Evolutionary conservation across 495 filamentous ascomycete species (phyloP).

Genomic region (Talaromyces trachyspermus): DNA sequence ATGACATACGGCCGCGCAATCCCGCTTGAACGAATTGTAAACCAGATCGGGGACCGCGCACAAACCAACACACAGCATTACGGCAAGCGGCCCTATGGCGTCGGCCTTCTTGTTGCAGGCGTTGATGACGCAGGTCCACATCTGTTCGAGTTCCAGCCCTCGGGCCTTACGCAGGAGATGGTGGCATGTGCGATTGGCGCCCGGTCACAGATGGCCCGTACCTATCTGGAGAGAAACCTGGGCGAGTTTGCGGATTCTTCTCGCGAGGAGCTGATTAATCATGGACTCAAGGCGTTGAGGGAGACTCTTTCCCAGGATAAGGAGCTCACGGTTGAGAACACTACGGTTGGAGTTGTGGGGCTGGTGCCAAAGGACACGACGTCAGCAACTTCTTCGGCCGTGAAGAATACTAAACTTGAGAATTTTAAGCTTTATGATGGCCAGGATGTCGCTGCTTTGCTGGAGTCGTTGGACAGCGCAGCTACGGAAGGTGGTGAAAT

Average conservation of each 20-base stretch:
- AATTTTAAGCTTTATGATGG: constrained; percentile 91
- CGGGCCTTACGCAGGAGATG: constrained; percentile 95
- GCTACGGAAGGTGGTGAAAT: constrained; percentile 63
- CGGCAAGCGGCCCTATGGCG: constrained; percentile 93
- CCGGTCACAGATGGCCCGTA: constrained; percentile 91
- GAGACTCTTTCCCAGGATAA: constrained; percentile 95
- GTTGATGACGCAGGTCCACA: constrained; percentile 91
- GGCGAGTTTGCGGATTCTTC: constrained; percentile 65
- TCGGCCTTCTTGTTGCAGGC: constrained; percentile 86
- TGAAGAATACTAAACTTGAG: constrained; percentile 49
- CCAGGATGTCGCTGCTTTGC: constrained; percentile 61
- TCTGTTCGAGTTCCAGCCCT: constrained; percentile 97
- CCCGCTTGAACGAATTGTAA: constrained; percentile 76
- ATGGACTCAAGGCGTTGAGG: constrained; percentile 87
- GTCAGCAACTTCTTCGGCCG: constrained; percentile 4
- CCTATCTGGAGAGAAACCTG: constrained; percentile 87
- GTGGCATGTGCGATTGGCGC: constrained; percentile 90
- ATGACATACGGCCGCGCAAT: constrained; percentile 94
- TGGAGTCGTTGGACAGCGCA: constrained; percentile 64
- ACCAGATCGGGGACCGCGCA: constrained; percentile 88
- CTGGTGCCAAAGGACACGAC: constrained; percentile 41
- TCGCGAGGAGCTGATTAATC: constrained; percentile 79
- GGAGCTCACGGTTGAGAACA: constrained; percentile 94
- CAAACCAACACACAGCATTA: constrained; percentile 98
- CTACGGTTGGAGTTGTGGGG: constrained; percentile 80